Percentiles rank a stretch among this genome's conserved stretches.
Conservation (phyloP, 2,329 filamentous ascomycete species). For the Hypoxylon sp. region DNA sequence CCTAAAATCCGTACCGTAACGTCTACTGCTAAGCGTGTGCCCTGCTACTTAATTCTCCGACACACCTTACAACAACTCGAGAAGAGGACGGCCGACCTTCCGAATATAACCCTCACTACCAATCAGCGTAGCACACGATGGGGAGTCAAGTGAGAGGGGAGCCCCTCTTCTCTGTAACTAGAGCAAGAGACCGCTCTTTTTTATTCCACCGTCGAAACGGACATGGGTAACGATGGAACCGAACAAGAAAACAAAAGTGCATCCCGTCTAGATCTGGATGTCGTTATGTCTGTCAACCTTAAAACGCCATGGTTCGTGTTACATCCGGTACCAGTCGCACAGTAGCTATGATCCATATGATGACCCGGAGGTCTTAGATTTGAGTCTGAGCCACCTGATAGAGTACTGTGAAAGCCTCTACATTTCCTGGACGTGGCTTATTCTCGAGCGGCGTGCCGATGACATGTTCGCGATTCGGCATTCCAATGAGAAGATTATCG, state of each 20-base stretch:
- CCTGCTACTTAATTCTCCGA: constrained; percentile 40
- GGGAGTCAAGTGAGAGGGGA: constrained; percentile 20
- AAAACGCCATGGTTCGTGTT: constrained; percentile 26
- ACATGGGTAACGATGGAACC: constrained; percentile 42
- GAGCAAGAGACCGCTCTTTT: constrained; percentile 38
- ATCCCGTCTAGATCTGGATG: constrained; percentile 44
- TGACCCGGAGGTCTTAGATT: constrained; percentile 6
- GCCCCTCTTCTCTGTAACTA: constrained; percentile 44
- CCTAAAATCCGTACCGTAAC: constrained; percentile 24
- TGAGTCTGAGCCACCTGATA: background rate
- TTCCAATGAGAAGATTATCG: constrained; percentile 3
- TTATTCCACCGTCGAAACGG: constrained; percentile 40
- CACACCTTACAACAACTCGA: constrained; percentile 15
- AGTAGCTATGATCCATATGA: constrained; percentile 3
- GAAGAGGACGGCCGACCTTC: constrained; percentile 18
- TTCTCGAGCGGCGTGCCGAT: constrained; percentile 3
- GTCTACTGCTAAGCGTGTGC: constrained; percentile 35
- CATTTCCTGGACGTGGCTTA: background rate
- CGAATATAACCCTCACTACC: constrained; percentile 31
- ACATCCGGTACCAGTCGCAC: constrained; percentile 14
- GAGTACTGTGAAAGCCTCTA: background rate
- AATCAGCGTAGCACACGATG: constrained; percentile 25
- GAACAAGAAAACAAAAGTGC: constrained; percentile 47
- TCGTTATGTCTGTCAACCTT: constrained; percentile 29
- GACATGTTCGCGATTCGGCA: constrained; percentile 4